Evolutionary conservation across 2,329 filamentous ascomycete genomes (phyloP).

Genomic region (Bipolaris sorokiniana): DNA sequence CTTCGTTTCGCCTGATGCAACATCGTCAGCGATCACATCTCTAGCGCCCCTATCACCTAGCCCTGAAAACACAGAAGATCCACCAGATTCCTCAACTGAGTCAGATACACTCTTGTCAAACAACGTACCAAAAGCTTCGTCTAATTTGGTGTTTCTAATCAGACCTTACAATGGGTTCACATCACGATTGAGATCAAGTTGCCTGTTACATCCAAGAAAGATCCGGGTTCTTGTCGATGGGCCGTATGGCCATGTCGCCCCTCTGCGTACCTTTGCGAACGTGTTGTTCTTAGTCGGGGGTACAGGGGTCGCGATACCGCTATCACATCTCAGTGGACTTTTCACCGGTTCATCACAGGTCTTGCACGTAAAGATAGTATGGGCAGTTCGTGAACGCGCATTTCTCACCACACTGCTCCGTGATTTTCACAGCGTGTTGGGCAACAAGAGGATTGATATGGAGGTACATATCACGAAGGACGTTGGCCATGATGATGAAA

Average conservation of each 20-base stretch:
- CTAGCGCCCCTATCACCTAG: slow-evolving; percentile 20
- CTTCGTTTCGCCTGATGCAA: slow-evolving; percentile 21
- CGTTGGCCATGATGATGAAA: slow-evolving; percentile 31
- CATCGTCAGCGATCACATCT: not conserved
- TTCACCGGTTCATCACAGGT: slow-evolving; percentile 22
- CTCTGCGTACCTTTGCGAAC: slow-evolving; percentile 51
- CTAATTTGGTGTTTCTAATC: slow-evolving; percentile 55
- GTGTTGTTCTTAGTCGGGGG: slow-evolving; percentile 48
- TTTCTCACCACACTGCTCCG: slow-evolving; percentile 35
- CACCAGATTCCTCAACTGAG: slow-evolving; percentile 28
- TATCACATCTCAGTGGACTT: slow-evolving; percentile 38
- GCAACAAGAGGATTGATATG: slow-evolving; percentile 34
- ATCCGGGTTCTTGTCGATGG: slow-evolving; percentile 57
- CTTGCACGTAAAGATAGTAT: slow-evolving; percentile 37
- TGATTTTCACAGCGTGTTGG: slow-evolving; percentile 29
- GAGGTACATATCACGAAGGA: slow-evolving; percentile 39
- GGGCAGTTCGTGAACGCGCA: slow-evolving; percentile 42
- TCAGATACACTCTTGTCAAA: slow-evolving; percentile 39
- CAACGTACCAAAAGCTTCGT: not conserved
- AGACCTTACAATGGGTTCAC: slow-evolving; percentile 61
- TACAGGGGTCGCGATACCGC: slow-evolving; percentile 43
- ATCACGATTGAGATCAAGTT: slow-evolving; percentile 46
- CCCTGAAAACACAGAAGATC: slow-evolving; percentile 12
- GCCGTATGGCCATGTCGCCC: slow-evolving; percentile 55
- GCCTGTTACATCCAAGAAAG: slow-evolving; percentile 28